These are phyloP conservation scores for Schrenkiella parvula DNA, from an alignment of 345 rosid genomes.

Conservation along the genomic window DNA sequence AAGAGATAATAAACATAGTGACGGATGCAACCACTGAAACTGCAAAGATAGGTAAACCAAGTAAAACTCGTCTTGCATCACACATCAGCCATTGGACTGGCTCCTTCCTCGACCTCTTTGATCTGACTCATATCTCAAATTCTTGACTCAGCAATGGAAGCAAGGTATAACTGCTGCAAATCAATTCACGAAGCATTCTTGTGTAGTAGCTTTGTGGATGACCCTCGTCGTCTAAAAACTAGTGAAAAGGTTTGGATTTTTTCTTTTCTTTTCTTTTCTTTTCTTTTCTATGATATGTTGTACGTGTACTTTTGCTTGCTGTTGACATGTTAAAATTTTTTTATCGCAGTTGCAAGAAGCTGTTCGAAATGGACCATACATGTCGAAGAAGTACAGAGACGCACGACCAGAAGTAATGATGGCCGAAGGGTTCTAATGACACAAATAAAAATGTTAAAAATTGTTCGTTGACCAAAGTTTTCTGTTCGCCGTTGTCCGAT, in stretches of 20 bases:
- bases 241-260: conserved; percentile 54
- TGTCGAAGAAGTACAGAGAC: conserved; percentile 43
- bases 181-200: conserved; percentile 57
- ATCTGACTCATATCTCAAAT: background rate
- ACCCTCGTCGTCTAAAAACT: conserved; percentile 50
- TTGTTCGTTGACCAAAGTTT: background rate
- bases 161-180: conserved; percentile 72
- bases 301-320: too few species aligned
- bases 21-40: conserved; percentile 65
- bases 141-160: conserved; percentile 67
- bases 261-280: too few species aligned
- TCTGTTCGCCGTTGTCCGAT: background rate
- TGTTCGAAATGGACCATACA: conserved; percentile 73
- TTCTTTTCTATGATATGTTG: too few species aligned
- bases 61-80: background rate
- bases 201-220: conserved; percentile 49
- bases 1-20: conserved; percentile 58
- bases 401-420: conserved; percentile 75
- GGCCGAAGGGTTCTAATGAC: conserved; percentile 61
- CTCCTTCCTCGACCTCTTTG: background rate
- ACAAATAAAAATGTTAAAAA: background rate
- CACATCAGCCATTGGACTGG: background rate
- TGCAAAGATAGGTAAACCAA: conserved; percentile 62
- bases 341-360: conserved; percentile 77
- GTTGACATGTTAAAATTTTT: background rate